Conservation (phyloP, 1,139 yeast species). For the Sugiyamaella castrensis region DNA sequence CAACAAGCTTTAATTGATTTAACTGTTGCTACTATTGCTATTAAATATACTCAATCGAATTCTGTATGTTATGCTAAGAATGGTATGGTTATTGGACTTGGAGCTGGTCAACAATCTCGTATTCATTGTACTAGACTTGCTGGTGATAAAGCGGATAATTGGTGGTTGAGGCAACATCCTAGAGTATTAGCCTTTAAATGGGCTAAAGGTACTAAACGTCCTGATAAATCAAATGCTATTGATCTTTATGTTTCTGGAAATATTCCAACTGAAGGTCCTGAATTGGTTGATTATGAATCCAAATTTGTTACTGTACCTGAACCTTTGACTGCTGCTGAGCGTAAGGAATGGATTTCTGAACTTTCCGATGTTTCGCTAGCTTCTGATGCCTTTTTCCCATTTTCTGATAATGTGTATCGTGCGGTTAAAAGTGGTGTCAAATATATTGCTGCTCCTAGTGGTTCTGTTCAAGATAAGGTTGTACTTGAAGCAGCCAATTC, state of each 20-base stretch:
- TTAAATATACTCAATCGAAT: slow-evolving; percentile 96
- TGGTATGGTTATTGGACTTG: slow-evolving; percentile 98
- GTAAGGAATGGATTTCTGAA: slow-evolving; percentile 79
- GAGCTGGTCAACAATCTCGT: slow-evolving; percentile 99
- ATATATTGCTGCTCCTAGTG: slow-evolving; percentile 93
- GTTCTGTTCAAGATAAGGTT: slow-evolving; percentile 96
- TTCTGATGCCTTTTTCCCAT: slow-evolving; percentile 99
- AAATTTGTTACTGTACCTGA: slow-evolving; percentile 80
- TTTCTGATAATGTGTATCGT: slow-evolving; percentile 98
- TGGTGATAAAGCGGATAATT: slow-evolving; percentile 98
- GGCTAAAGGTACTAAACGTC: slow-evolving; percentile 98
- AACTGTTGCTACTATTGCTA: slow-evolving; percentile 94
- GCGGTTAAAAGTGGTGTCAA: slow-evolving; percentile 96
- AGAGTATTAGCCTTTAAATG: slow-evolving; percentile 87
- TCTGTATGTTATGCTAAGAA: slow-evolving; percentile 97
- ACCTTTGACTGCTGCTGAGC: slow-evolving; percentile 80
- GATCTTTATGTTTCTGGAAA: slow-evolving; percentile 89
- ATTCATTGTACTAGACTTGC: slow-evolving; percentile 98
- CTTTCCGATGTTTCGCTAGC: slow-evolving; percentile 84
- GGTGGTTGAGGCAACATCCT: slow-evolving; percentile 99
- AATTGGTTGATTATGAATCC: slow-evolving; percentile 84
- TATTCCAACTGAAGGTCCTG: slow-evolving; percentile 90
- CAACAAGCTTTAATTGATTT: slow-evolving; percentile 91
- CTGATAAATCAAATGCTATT: slow-evolving; percentile 97
- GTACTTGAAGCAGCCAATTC: slow-evolving; percentile 95